Conservation (phyloP, 352 stramenopile genomes). For the Phytophthora citricola region DNA sequence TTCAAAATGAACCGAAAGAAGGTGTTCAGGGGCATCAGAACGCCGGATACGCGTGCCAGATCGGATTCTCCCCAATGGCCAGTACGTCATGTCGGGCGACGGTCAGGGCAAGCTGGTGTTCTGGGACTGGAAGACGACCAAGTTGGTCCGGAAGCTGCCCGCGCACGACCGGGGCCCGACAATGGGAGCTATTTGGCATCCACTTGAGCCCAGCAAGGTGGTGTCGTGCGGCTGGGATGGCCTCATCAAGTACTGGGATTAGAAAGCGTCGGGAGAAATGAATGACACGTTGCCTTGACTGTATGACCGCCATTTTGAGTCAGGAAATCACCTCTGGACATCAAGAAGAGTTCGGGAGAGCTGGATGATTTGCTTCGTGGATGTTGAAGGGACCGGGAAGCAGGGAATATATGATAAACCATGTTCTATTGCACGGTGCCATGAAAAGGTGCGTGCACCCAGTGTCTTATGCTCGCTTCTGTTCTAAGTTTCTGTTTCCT, state of each 20-base stretch:
- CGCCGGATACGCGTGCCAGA: constrained; percentile 97
- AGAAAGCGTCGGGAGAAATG: constrained; percentile 29
- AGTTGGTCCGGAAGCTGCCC: constrained; percentile 87
- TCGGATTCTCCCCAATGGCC: constrained; percentile 96
- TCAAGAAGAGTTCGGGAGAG: neutral
- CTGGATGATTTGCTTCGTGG: neutral
- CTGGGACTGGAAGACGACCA: constrained; percentile 99
- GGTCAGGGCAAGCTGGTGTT: constrained; percentile 97
- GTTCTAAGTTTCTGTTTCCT: constrained; percentile 4
- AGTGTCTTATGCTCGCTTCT: constrained; percentile 3
- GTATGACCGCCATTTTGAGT: too few relatives aligned
- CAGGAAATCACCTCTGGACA: too few relatives aligned
- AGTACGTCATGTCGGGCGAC: constrained; percentile 95
- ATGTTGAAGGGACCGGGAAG: constrained; percentile 7
- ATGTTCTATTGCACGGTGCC: constrained; percentile 21
- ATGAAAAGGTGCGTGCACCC: constrained; percentile 10
- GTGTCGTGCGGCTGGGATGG: constrained; percentile 99
- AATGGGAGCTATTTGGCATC: constrained; percentile 97
- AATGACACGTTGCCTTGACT: too few relatives aligned
- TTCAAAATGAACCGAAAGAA: constrained; percentile 96
- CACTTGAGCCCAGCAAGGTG: constrained; percentile 96
- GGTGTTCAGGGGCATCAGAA: constrained; percentile 92
- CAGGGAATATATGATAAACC: constrained; percentile 3
- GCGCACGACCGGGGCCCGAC: constrained; percentile 95
- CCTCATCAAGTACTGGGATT: constrained; percentile 99